A percentile compares a stretch with the other conserved stretches of the same genome.
These are phyloP conservation scores for Diaporthe ampelina DNA, from an alignment of 2,329 filamentous ascomycete species.

Conservation along the genomic window DNA sequence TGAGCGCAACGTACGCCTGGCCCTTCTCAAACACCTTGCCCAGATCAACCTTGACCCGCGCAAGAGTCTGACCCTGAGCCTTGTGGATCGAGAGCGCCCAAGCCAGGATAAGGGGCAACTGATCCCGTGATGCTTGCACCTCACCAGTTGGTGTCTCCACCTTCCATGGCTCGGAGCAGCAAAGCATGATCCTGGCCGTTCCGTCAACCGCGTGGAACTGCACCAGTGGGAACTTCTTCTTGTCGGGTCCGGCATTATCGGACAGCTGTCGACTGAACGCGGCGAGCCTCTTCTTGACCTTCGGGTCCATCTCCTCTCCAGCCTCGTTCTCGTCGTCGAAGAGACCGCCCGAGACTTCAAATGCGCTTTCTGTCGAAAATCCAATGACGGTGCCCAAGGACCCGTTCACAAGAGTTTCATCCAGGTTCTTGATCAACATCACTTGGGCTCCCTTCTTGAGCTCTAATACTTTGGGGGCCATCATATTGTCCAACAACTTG, in stretches of 20 bases:
- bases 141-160: slow-evolving; percentile 97
- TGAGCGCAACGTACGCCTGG: slow-evolving; percentile 96
- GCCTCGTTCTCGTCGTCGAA: slow-evolving; percentile 57
- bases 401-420: slow-evolving; percentile 93
- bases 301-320: slow-evolving; percentile 50
- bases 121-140: slow-evolving; percentile 86
- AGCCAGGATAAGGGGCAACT: slow-evolving; percentile 90
- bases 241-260: slow-evolving; percentile 52
- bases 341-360: slow-evolving; percentile 52
- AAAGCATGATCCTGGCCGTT: slow-evolving; percentile 80
- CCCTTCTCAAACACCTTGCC: slow-evolving; percentile 96
- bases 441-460: slow-evolving; percentile 95
- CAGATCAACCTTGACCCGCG: slow-evolving; percentile 94
- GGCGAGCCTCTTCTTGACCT: slow-evolving; percentile 70
- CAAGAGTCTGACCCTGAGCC: slow-evolving; percentile 93
- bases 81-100: slow-evolving; percentile 99
- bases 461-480: slow-evolving; percentile 85
- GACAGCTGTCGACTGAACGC: slow-evolving; percentile 60
- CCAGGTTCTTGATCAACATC: slow-evolving; percentile 99
- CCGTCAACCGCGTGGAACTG: slow-evolving; percentile 87
- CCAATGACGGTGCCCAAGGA: slow-evolving; percentile 88
- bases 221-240: slow-evolving; percentile 83
- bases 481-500: slow-evolving; percentile 87
- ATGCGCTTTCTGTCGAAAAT: slow-evolving; percentile 73
- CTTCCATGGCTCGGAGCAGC: slow-evolving; percentile 93